Evolutionary conservation across 805 yeast species (phyloP), one percentile per base, ranked within the genome.

Genomic region (Nakazawaea anatomiae): DNA sequence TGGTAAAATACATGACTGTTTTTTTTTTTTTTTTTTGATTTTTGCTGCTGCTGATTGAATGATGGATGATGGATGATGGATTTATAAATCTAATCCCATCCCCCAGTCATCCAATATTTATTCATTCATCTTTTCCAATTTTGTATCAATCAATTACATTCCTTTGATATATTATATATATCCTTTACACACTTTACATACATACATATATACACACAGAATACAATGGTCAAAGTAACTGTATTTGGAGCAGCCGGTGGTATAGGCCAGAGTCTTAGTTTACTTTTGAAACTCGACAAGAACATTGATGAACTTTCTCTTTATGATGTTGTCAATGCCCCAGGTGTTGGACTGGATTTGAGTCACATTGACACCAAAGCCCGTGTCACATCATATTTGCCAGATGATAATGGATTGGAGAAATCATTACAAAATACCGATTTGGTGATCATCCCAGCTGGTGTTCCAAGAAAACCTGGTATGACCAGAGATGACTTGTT

Each of bases 201-300:
- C 11, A 28, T 28, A 41, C 10, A 10, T 42, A 42, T 42, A 18
- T 10, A 42, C 9, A 42, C 25, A 42, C 6, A 29, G n/a, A 8
- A 29, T 9, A 28, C 4, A 52, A 61, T 61, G 65, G 60, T 59
- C 28, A 89, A 89, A 75, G 95, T 88, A 49, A 79, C 96, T 51
- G 90, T 89, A 54, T 76, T 85, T 49, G 96, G 96, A 57, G 97
- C 97, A 52, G 90, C 92, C 50, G 96, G 96, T 60, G 96, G 97
- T 54, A 89, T 89, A 64, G 97, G 97, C 51, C 96, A 90, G 75
- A 95, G 96, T 42, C 76, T 89, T 55, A 88, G 96, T 11, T 79
- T 90, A 50, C 76, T 89, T 56, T 74, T 89, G 59, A 89, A 89
- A 69, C 72, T 89, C 54, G 80, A 82, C 59, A 81, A 80, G 39